Base-by-base conservation (phyloP, 2,329 filamentous ascomycete species). In the Aspergillus pseudoterreus region DNA sequence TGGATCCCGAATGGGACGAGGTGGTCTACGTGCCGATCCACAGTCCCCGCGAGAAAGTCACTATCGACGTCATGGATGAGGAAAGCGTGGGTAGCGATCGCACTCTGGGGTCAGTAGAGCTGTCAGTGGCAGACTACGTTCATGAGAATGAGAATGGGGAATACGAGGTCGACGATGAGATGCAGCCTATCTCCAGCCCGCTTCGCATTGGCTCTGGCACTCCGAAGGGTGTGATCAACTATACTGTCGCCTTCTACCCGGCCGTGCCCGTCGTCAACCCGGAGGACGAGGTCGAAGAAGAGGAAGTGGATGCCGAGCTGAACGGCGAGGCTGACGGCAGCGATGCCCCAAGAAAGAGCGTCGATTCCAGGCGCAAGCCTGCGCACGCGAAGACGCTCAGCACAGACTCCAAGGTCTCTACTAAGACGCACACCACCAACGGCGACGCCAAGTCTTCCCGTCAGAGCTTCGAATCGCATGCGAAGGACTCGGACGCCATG, bases 1-100 rank as follows among this genome's bases (percentile, higher is more conserved):
- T 99, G 52, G 90, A 95, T 67, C 94, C 94, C 2, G 88, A 94
- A 48, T 99, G 89, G 86, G 91, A 99, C 64, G 94, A 99, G 72
- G 85, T 99, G 21, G 82, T 96, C 19, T 99, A 99, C 66, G 81
- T 99, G 1, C 92, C 95, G 1, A 82, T 99, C 51, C 92, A 96
- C 69, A 91, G 86, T 6, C 64, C 82, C 12, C 86, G 90, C 30
- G 94, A 99, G 69, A 90, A 88, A 64, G 77, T 99, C 27, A 84
- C 85, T 1, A 75, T 99, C 15, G 94, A 99, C 70, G 91, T 97
- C 58, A 96, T 99, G 92, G 94, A 99, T 63, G 85, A 94, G 55
- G 94, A 99, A 72, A 92, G 85, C 61, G 80, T 97, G 65, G 90
- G 90, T 63, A 94, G 91, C 68, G 94, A 99, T 70, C 87, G 94